phyloP scores from a whole-genome alignment of 1,139 yeast genomes.

The Lodderomyces orthopsilosis region DNA sequence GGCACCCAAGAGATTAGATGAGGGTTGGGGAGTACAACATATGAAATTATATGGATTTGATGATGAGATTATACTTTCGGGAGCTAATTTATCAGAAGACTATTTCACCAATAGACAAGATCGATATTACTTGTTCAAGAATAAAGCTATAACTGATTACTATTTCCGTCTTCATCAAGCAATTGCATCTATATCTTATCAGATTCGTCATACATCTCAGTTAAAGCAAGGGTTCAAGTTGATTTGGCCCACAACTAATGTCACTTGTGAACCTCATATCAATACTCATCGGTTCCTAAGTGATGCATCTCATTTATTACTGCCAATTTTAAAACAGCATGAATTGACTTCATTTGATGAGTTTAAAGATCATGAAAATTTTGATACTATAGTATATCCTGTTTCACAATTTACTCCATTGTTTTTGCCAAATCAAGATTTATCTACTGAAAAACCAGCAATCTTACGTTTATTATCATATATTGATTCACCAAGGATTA shows the following conservation, averaged over 20 bases:
- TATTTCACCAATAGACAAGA: conserved; percentile 97
- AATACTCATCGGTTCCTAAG: conserved; percentile 56
- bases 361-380: conserved; percentile 21
- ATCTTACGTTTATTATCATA: conserved; percentile 59
- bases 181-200: conserved; percentile 67
- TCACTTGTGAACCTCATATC: conserved; percentile 68
- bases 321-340: conserved; percentile 54
- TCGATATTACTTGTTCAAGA: conserved; percentile 74
- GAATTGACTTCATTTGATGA: conserved; percentile 35
- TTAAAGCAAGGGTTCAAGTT: conserved; percentile 51
- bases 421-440: conserved; percentile 51
- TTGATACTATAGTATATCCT: conserved; percentile 80
- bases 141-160: conserved; percentile 60
- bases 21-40: conserved; percentile 92
- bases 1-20: conserved; percentile 84
- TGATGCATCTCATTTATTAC: conserved; percentile 57
- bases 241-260: conserved; percentile 73
- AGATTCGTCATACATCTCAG: conserved; percentile 40
- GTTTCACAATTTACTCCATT: conserved; percentile 89
- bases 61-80: conserved; percentile 81
- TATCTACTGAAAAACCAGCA: conserved; percentile 78
- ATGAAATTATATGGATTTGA: conserved; percentile 97
- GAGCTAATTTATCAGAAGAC: conserved; percentile 88
- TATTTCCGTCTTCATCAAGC: conserved; percentile 68
- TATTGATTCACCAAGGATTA: conserved; percentile 52